Evolutionary conservation across 1,284 basidiomycete species (phyloP).

Genomic region (Retiboletus flavoniger): DNA sequence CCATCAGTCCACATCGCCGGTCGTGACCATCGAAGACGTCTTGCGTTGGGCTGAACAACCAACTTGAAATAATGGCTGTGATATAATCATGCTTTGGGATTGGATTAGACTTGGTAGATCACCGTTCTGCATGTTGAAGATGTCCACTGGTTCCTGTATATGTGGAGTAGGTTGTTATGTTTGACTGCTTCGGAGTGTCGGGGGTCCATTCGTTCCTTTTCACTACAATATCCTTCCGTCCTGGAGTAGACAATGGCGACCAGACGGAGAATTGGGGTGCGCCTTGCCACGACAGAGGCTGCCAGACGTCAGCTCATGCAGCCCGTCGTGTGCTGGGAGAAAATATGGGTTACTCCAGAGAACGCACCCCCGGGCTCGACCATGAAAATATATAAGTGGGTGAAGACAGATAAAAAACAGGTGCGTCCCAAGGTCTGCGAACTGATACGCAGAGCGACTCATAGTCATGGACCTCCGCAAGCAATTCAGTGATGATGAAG

Average conservation of each 20-base stretch:
- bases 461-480: constrained; percentile 30
- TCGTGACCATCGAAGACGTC: constrained; percentile 43
- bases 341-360: constrained; percentile 60
- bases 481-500: constrained; percentile 83
- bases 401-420: constrained; percentile 70
- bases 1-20: constrained; percentile 11
- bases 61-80: constrained; percentile 12
- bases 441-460: background rate
- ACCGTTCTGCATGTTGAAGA: background rate
- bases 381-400: constrained; percentile 69
- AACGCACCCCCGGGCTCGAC: constrained; percentile 51
- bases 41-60: constrained; percentile 64
- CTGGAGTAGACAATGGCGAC: constrained; percentile 53
- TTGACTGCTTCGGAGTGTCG: constrained; percentile 12
- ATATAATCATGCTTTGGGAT: background rate
- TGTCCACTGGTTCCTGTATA: background rate
- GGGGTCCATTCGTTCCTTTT: constrained; percentile 16
- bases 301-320: constrained; percentile 78
- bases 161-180: background rate
- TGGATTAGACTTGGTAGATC: constrained; percentile 3
- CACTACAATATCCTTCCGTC: background rate
- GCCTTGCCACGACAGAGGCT: constrained; percentile 70
- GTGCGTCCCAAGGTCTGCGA: constrained; percentile 39
- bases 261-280: constrained; percentile 70
- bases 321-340: constrained; percentile 77